These are phyloP conservation scores for Aspergillus oerlinghausenensis DNA, from an alignment of 2,329 filamentous ascomycete species.

Conservation along the genomic window DNA sequence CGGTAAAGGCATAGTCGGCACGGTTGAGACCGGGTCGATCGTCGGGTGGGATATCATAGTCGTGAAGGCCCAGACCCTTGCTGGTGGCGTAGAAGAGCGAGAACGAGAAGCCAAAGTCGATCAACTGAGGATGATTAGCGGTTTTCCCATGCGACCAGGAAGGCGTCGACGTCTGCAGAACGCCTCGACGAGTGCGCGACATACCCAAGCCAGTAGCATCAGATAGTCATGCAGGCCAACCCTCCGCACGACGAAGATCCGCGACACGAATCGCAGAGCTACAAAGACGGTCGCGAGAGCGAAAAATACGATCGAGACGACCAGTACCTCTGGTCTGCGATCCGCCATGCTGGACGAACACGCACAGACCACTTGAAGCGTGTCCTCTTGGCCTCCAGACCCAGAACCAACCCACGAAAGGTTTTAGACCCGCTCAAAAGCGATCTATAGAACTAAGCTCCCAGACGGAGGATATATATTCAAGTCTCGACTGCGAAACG, in stretches of 20 bases:
- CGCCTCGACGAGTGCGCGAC: constrained; percentile 4
- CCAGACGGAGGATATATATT: neutral
- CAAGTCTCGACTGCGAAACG: neutral
- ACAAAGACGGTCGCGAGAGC: constrained; percentile 71
- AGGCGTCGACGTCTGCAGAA: neutral
- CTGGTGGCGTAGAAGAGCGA: constrained; percentile 43
- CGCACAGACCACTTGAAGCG: neutral
- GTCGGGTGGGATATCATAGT: constrained; percentile 30
- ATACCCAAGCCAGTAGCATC: constrained; percentile 72
- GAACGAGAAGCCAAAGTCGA: constrained; percentile 45
- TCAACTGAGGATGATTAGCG: constrained; percentile 23
- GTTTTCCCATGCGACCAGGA: constrained; percentile 6
- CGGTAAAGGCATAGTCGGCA: constrained; percentile 56
- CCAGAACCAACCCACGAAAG: neutral
- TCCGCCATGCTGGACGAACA: constrained; percentile 24
- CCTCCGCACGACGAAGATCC: constrained; percentile 66
- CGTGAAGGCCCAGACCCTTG: constrained; percentile 42
- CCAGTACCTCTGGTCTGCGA: constrained; percentile 36
- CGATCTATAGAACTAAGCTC: neutral
- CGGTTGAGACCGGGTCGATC: constrained; percentile 36
- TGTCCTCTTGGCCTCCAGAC: too few relatives aligned
- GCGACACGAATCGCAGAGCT: constrained; percentile 65
- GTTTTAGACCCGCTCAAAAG: neutral
- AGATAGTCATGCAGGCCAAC: constrained; percentile 74
- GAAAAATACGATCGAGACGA: constrained; percentile 47